Conservation (phyloP, 768 basidiomycete species). For the Kwoniella mangroviensis region DNA sequence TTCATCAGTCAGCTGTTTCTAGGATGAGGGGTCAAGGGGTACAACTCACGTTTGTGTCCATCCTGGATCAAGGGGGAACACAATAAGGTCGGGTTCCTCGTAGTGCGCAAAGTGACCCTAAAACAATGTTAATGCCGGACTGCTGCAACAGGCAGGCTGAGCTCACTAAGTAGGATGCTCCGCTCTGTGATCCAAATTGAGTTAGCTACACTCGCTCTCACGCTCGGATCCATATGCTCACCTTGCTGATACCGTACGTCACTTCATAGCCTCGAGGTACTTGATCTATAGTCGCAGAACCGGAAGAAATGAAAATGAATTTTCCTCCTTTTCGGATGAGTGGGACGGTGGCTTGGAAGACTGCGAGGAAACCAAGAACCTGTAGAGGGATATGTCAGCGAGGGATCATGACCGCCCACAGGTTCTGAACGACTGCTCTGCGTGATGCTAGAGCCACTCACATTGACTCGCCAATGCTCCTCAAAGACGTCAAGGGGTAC, state of each 20-base stretch:
- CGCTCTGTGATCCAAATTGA: neutral
- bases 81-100: conserved; percentile 25
- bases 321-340: conserved; percentile 14
- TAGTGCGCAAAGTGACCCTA: conserved; percentile 15
- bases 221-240: neutral
- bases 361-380: conserved; percentile 26
- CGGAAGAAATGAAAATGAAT: conserved; percentile 33
- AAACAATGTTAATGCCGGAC: neutral
- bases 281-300: conserved; percentile 26
- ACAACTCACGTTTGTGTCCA: conserved; percentile 31
- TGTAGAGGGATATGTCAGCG: neutral
- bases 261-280: conserved; percentile 18
- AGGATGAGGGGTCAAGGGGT: too few relatives aligned
- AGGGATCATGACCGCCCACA: too few relatives aligned
- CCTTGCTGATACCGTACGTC: conserved; percentile 27
- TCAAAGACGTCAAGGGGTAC: conserved; percentile 34
- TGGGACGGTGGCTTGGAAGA: conserved; percentile 29
- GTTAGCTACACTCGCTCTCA: neutral
- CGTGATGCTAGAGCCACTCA: conserved; percentile 12
- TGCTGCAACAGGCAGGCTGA: neutral
- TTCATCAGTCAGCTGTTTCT: neutral
- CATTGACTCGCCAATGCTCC: conserved; percentile 43
- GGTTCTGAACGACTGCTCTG: too few relatives aligned
- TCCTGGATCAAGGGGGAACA: conserved; percentile 27
- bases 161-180: conserved; percentile 1